Base-by-base conservation (phyloP, 768 basidiomycete genomes). In the Gloeophyllum trabeum region DNA sequence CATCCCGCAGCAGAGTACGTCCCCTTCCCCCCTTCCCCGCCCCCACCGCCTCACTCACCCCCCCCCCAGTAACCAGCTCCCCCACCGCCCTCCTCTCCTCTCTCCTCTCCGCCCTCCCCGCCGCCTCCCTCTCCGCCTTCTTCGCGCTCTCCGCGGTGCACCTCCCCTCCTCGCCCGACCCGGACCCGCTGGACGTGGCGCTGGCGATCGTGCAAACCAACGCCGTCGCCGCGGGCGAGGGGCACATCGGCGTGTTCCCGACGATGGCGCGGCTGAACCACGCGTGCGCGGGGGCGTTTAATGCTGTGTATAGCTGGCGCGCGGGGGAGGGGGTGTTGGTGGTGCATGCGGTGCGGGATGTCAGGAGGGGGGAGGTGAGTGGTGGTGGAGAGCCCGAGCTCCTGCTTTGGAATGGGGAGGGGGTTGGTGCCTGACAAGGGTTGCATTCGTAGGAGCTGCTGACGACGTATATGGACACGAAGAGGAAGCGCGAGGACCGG, bases 181-280 rank as follows among this genome's bases (percentile, higher is more conserved):
- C 60, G 45, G 47, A 56, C 49, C 37, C 60, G 63, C 47, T 57
- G 52, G 26, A 70, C 51, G 58, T 76, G n/a, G 74, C 74, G 0
- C 58, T 83, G 14, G 75, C 76, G 0, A 81, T 78, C 43, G 76
- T 81, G 53, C 68, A 78, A 54, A 81, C 80, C 3, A 83, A 82
- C 49, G 75, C 75, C 1, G 73, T 81, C 5, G 59, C 69, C 3
- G 70, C 77, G 3, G 76, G 74, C 1, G 57, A 63, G 1, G 46
- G 24, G 6, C 51, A 58, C 16, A 71, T 73, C 3, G 80, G 78
- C 0, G 62, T 84, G n/a, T 82, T 81, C 54, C 79, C 79, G n/a
- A 62, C 55, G 18, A 79, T 75, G 67, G 76, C 79, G 10, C 64
- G 80, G 34, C 48, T 82, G 46, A 84, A 84, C 48, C 81, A 82